Base-by-base conservation (phyloP, 2,329 filamentous ascomycete genomes). In the Sclerotinia glacialis region DNA sequence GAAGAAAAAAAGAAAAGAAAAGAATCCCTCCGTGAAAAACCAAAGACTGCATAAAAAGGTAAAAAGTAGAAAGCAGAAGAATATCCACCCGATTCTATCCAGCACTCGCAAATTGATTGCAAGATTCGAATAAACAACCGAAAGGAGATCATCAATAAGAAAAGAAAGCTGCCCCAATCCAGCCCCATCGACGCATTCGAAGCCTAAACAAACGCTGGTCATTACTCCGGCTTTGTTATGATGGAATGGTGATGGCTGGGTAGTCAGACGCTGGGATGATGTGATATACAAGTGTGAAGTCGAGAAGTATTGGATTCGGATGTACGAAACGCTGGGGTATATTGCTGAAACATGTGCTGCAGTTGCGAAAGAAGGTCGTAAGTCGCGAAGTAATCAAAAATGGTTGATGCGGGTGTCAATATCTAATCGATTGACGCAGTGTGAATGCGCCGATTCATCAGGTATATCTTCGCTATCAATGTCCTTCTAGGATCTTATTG, bases 311-410 rank as follows among this genome's bases (percentile, higher is more conserved):
- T 5, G 12, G 37, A 21, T 21, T 44, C 26, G 21, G 47, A 60
- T 37, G 42, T 14, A 23, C 44, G 28, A 14, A 37, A 49, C 56
- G 44, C 56, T 44, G 56, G 56, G 56, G 56, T 60, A 60, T 60
- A 49, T 60, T 12, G 42, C 56, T 44, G 11, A 49, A 47, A 47
- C 3, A 49, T 11, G n/a, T 7, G 12, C 14, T 23, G 44, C 14
- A 49, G 21, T 6, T 9, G 28, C 14, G 23, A 60, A 49, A 49
- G 12, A 12, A 34, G 44, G 21, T 18, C 14, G 8, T 14, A 23
- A 34, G 44, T 31, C 5, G 21, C 49, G 14, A 6, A 26, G 34
- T 31, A 23, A 34, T 14, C 28, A 18, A 37, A 3, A 47, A 54
- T 5, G 12, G 31, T 54, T 40, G 37, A 40, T 40, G 37, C 12